Base-by-base conservation (phyloP, 148 eudicot species). In the Fallopia convolvulus region DNA sequence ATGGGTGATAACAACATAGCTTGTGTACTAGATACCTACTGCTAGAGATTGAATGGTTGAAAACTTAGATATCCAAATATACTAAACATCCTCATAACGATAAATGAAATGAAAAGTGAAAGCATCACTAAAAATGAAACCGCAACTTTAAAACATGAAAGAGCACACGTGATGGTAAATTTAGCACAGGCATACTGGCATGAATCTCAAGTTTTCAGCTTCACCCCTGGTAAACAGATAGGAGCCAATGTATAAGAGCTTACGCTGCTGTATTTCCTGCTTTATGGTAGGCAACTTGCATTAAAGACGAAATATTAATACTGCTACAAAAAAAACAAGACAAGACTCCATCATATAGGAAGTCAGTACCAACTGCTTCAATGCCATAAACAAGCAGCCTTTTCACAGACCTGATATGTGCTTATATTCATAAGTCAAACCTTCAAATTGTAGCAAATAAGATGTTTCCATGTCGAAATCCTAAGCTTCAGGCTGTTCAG, bases 201-300 rank as follows among this genome's bases (percentile, higher is more conserved):
- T n/a, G n/a, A n/a, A n/a, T n/a, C n/a, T n/a, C 88, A 95, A 78
- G 79, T 95, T 92, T 81, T 97, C 99, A 74, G 97, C 96, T 86
- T 94, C 97, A 40, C 98, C 99, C 99, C 97, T 92, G 80, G 92
- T 94, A 60, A 94, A 97, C 72, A 95, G 90, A 86, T 91, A 95
- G 15, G 91, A 77, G 5, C 99, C 99, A 97, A 92, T 92, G 79
- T 95, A 95, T 72, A 95, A 83, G 39, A 95, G 84, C 77, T 95
- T 92, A 26, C 97, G 91, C 68, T 95, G 97, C 73, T 95, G 99
- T 83, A 92, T 91, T 80, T 95, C 99, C 80, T 95, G 97, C 74
- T 92, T 97, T 81, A 95, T 92, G 6, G 93, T 92, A 46, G 99
- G 99, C 81, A 95, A 76, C 99, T 97, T 95, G 84, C 79, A 86